phyloP scores from a whole-genome alignment of 352 stramenopile genomes.

The Phytophthora aleatoria region DNA sequence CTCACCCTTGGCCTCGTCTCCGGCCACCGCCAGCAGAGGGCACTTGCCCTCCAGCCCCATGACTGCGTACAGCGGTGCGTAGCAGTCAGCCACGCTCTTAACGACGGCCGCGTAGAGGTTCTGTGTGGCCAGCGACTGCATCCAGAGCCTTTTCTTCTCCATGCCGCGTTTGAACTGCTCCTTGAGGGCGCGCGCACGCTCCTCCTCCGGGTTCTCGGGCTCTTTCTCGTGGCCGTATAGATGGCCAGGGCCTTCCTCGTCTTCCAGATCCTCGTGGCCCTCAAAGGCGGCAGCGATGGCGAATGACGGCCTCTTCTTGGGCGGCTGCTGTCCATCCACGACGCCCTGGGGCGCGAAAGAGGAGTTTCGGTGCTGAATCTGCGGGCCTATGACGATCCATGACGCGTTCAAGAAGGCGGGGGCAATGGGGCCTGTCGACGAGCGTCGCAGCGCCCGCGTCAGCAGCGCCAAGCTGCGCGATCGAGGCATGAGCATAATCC shows the following conservation, averaged over 20 bases:
- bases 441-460: slow-evolving; percentile 21
- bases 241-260: slow-evolving; percentile 24
- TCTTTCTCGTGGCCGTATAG: slow-evolving; percentile 30
- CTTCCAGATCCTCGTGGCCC: slow-evolving; percentile 50
- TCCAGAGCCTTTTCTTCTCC: slow-evolving; percentile 72
- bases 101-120: slow-evolving; percentile 45
- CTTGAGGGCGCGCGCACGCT: slow-evolving; percentile 35
- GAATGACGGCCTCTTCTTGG: slow-evolving; percentile 47
- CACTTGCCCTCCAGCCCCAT: slow-evolving; percentile 33
- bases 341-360: slow-evolving; percentile 20
- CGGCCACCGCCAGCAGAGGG: slow-evolving; percentile 28
- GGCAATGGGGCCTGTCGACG: background rate
- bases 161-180: slow-evolving; percentile 56
- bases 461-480: slow-evolving; percentile 23
- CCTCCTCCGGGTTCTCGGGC: slow-evolving; percentile 16
- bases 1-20: slow-evolving; percentile 20
- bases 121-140: slow-evolving; percentile 50
- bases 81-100: slow-evolving; percentile 63
- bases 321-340: slow-evolving; percentile 1
- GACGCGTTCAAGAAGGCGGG: background rate
- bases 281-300: slow-evolving; percentile 62
- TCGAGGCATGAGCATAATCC: slow-evolving; percentile 23
- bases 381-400: background rate
- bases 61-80: slow-evolving; percentile 56
- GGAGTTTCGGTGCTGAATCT: slow-evolving; percentile 9